Evolutionary conservation across 768 basidiomycete species (phyloP), one percentile per base, ranked within the genome.

Genomic region (Lactarius sp.): DNA sequence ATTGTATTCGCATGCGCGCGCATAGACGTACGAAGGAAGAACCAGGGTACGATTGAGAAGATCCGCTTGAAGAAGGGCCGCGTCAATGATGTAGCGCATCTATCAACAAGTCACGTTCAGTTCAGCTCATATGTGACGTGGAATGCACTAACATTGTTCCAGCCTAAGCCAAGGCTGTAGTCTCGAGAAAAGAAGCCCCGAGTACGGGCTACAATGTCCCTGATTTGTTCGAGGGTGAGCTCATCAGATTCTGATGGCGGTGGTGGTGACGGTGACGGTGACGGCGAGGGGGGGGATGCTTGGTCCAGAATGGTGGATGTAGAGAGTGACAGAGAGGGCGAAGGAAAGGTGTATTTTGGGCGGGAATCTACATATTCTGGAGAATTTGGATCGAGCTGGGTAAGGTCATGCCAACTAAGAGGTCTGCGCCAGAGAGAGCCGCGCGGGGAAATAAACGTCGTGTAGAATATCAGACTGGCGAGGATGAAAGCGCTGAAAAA

Each of bases 31-130:
- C 1, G 80, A 76, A 6, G 80, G 80, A 47, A 81, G 57, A 46
- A 81, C 70, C 58, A 77, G 73, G 2, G 77, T 78, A 51, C 80
- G 75, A 67, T 79, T 78, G 47, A 80, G 72, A 6, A 80, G 67
- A 31, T 69, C 66, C n/a, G 79, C 78, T 52, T 81, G 80, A 14
- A 79, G 57, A 18, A 81, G 65, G 9, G 77, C 71, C 1, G 79
- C 76, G 64, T 81, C 80, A 62, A 81, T 75, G 62, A 81, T 81
- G 64, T 81, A 81, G 20, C 80, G 76, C 74, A 81, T 74, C 80
- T 79, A 47, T 49, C 4, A 37, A 63, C 14, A 31, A 34, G 16
- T 12, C 22, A 27, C 69, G 42, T 63, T 68, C 44, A 41, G 51
- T 12, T 20, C 34, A 1, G 18, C 37, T 8, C n/a, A 34, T 31